phyloP scores from a whole-genome alignment of 257 asterid species.

The Salvia miltiorrhiza region DNA sequence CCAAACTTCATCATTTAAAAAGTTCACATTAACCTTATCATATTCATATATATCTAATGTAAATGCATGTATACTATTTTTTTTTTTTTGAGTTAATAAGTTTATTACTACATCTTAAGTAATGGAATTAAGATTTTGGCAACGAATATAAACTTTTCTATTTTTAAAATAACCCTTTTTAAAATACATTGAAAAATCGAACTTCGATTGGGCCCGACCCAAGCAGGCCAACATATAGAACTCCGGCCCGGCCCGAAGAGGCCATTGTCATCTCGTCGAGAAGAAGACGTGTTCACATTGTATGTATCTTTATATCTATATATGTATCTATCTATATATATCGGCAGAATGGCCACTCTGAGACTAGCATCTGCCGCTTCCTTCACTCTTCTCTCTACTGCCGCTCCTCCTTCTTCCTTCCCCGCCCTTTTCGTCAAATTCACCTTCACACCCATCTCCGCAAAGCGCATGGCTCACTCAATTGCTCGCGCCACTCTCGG shows the following conservation, averaged over 20 bases:
- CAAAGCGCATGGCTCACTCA: constrained; percentile 53
- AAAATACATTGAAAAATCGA: too few species aligned
- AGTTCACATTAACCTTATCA: too few species aligned
- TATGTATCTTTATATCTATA: not conserved
- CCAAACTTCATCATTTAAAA: too few species aligned
- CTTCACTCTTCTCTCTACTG: constrained; percentile 24
- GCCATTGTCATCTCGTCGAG: not conserved
- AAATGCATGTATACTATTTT: too few species aligned
- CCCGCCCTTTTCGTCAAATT: constrained; percentile 33
- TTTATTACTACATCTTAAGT: too few species aligned
- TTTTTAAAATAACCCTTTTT: too few species aligned
- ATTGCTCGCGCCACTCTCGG: constrained; percentile 60
- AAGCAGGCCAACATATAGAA: not conserved
- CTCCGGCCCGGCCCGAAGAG: too few species aligned
- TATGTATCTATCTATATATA: constrained; percentile 21
- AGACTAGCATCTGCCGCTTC: constrained; percentile 30
- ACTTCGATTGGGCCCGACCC: not conserved
- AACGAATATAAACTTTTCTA: too few species aligned
- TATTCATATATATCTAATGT: too few species aligned
- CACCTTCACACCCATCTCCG: constrained; percentile 16
- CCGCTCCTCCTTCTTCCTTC: constrained; percentile 25
- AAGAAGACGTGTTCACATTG: not conserved
- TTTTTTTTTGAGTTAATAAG: too few species aligned
- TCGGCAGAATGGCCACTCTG: constrained; percentile 39
- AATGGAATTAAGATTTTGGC: too few species aligned